Evolutionary conservation across 257 asterid genomes (phyloP), one percentile per base, ranked within the genome.

Genomic region (Cynanchum wilfordii): DNA sequence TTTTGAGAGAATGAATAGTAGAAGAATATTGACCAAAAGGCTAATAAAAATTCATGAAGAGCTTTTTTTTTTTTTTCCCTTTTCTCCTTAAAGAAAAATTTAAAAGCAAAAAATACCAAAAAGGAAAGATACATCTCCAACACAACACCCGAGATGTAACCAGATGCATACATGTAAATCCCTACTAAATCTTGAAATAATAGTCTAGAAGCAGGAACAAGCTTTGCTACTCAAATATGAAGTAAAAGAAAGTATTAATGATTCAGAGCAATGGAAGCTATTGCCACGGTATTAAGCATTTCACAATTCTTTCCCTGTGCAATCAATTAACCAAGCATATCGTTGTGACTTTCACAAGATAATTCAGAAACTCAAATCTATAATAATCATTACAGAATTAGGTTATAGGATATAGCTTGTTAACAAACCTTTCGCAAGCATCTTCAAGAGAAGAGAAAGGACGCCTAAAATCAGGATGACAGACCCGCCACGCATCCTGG

Each of bases 401-500:
- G 1, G 57, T 15, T 17, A 17, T 47, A 30, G 42, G 11, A 20
- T 45, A 51, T 27, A 8, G 57, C 45, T 40, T 8, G 2, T n/a
- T 20, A 56, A 7, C 24, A 68, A 47, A 90, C 98, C 96, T 87
- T 74, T 91, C 96, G 73, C 97, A 95, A 50, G 99, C 99, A 69
- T 92, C 99, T 83, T 90, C 94, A 55, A 95, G 89, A 78, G 97
- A 86, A 52, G 96, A 73, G 82, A 95, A 95, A 56, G 98, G 98
- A 63, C 96, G 95, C 77, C 85, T 90, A 86, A 85, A 89, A 68
- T 95, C 97, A 49, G 99, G 99, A 75, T 90, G 98, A 47, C 99
- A 95, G 45, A 95, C 98, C 22, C 92, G 87, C 99, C 96, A 92
- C n/a, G 98, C 99, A 66, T 95, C 99, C 82, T 95, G 99, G 77